Evolutionary conservation across 805 yeast species (phyloP).

Genomic region (Blastobotrys parvus): DNA sequence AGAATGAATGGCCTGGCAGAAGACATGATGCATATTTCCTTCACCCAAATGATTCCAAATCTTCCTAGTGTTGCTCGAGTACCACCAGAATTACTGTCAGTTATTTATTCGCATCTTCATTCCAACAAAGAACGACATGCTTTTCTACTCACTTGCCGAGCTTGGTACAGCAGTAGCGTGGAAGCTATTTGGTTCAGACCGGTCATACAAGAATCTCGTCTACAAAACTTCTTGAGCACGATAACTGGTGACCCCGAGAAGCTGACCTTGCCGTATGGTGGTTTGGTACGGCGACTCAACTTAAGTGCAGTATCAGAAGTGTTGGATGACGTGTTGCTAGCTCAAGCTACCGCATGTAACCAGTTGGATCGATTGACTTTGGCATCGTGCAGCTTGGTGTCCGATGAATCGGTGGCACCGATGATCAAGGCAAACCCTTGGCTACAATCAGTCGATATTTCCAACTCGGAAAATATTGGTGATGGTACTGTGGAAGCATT

Average conservation of each 20-base stretch:
- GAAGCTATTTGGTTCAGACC: slow-evolving; percentile 89
- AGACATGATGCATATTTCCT: background rate
- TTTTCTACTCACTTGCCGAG: slow-evolving; percentile 61
- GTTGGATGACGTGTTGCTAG: slow-evolving; percentile 54
- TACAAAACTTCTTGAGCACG: slow-evolving; percentile 46
- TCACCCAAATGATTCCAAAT: too few species aligned
- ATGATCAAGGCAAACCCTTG: slow-evolving; percentile 58
- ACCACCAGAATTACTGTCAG: slow-evolving; percentile 38
- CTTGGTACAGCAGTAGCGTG: slow-evolving; percentile 70
- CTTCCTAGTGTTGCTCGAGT: slow-evolving; percentile 16
- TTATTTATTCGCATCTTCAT: slow-evolving; percentile 16
- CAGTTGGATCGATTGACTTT: slow-evolving; percentile 80
- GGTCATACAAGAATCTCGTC: slow-evolving; percentile 46
- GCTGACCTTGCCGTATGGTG: slow-evolving; percentile 20
- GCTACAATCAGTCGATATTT: slow-evolving; percentile 78
- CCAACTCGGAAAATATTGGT: slow-evolving; percentile 61
- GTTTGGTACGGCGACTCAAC: slow-evolving; percentile 70
- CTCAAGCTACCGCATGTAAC: slow-evolving; percentile 53
- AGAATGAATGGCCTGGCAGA: background rate
- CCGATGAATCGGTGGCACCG: slow-evolving; percentile 51
- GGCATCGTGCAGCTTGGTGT: slow-evolving; percentile 64
- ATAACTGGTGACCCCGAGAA: slow-evolving; percentile 32
- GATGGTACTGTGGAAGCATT: slow-evolving; percentile 65
- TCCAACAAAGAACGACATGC: slow-evolving; percentile 18
- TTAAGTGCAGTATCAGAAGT: slow-evolving; percentile 62